These are phyloP conservation scores for Avena eriantha DNA, from an alignment of 176 grass and related monocot genomes.

Conservation along the genomic window DNA sequence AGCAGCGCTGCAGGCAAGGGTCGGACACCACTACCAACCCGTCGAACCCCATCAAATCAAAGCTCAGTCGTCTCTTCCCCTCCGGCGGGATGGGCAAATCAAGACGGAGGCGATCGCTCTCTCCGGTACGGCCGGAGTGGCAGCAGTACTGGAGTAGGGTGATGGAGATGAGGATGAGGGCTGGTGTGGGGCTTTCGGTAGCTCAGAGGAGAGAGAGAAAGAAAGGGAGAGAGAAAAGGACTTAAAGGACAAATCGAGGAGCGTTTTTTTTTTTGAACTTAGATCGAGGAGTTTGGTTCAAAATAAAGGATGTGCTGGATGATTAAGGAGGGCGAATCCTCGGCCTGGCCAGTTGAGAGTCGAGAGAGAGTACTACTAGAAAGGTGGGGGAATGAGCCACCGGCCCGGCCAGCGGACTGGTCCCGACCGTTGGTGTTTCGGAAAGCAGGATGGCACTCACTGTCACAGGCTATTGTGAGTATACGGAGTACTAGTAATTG, in stretches of 20 bases:
- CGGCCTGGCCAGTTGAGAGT: no score
- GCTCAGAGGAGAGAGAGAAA: conserved; percentile 45
- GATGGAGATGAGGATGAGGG: background rate
- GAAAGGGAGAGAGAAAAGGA: background rate
- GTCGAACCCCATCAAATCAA: conserved; percentile 47
- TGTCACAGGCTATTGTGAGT: no score
- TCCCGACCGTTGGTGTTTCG: no score
- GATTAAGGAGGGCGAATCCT: conserved; percentile 26
- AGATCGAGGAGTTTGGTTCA: no score
- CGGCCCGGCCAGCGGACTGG: no score
- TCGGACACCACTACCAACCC: conserved; percentile 70
- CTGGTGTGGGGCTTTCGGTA: conserved; percentile 18
- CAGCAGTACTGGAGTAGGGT: conserved; percentile 1
- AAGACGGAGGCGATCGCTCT: conserved; percentile 12
- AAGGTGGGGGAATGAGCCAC: no score
- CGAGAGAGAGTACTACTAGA: no score
- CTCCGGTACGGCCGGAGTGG: background rate
- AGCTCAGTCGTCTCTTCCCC: background rate
- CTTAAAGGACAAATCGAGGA: background rate
- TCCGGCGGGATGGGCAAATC: conserved; percentile 16
- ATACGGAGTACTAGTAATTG: no score
- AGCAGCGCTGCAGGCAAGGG: conserved; percentile 80
- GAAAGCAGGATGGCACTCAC: no score
- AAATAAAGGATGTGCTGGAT: background rate
- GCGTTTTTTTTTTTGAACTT: background rate